phyloP scores from a whole-genome alignment of 495 filamentous ascomycete species.

The Talaromyces proteolyticus region DNA sequence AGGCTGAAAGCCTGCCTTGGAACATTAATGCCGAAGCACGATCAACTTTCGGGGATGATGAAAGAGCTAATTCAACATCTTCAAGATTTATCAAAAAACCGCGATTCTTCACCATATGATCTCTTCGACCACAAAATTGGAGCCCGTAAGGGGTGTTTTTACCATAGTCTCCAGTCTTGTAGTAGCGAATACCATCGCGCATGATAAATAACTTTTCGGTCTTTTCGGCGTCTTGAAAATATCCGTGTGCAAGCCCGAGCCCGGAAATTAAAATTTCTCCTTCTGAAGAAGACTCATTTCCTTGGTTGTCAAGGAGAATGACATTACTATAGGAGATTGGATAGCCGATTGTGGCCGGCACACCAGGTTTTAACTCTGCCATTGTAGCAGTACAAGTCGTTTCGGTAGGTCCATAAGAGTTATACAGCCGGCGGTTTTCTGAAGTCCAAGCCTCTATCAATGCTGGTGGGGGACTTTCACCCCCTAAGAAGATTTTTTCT shows the following conservation, averaged over 20 bases:
- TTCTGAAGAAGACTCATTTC: slow-evolving; percentile 7
- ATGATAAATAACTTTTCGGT: slow-evolving; percentile 14
- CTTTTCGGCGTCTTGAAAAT: slow-evolving; percentile 11
- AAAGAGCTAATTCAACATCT: slow-evolving; percentile 4
- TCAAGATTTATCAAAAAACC: slow-evolving; percentile 19
- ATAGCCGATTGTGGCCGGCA: neutral
- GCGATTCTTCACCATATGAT: slow-evolving; percentile 18
- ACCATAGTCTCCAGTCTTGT: slow-evolving; percentile 15
- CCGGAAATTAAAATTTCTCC: slow-evolving; percentile 20
- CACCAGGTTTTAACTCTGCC: slow-evolving; percentile 7
- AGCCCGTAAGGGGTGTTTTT: slow-evolving; percentile 6
- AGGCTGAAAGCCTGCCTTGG: slow-evolving; percentile 8
- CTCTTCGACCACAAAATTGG: slow-evolving; percentile 11
- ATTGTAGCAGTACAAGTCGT: slow-evolving; percentile 13
- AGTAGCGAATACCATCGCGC: slow-evolving; percentile 12
- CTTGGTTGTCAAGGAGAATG: slow-evolving; percentile 1
- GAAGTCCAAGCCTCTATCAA: slow-evolving; percentile 13
- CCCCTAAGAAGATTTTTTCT: slow-evolving; percentile 16
- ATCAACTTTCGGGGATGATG: neutral
- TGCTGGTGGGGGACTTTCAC: slow-evolving; percentile 11
- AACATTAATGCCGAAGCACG: slow-evolving; percentile 11
- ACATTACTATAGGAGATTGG: neutral
- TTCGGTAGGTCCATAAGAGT: slow-evolving; percentile 22
- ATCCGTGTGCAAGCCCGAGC: slow-evolving; percentile 13
- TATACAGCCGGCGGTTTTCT: slow-evolving; percentile 13